Evolutionary conservation across 2,329 filamentous ascomycete species (phyloP), one percentile per base, ranked within the genome.

Genomic region (Ascocoryne sarcoides): DNA sequence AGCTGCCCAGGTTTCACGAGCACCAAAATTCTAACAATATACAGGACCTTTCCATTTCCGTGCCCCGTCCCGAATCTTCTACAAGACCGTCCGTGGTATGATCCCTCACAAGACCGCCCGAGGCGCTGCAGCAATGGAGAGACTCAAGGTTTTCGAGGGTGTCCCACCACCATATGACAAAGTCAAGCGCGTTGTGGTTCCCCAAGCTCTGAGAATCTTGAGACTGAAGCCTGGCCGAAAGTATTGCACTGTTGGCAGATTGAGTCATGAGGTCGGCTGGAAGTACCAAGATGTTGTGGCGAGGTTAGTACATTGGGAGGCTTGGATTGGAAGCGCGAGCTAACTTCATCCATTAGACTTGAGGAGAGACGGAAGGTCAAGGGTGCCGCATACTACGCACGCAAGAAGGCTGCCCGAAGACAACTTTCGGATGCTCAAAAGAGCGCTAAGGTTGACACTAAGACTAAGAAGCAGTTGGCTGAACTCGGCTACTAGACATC

Each of bases 291-390:
- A 95, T 67, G 89, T 98, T 65, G 92, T 98, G 73, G 84, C 82
- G 63, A 88, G 86, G 89, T 96, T 75, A 64, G 88, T 84, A 48
- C 23, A 12, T 30, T 37, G 33, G 39, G 10, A 35, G 21, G 14
- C 15, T 12, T 18, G 46, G 9, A 32, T 7, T n/a, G 34, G 38
- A 43, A 39, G 46, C 23, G 20, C 32, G 16, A 40, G 31, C 48
- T 57, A 47, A 57, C 47, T 38, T 18, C 7, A 19, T 42, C 44
- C 50, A 39, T 37, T 62, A 96, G 92, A 73, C 81, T 98, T 65
- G 92, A 98, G 80, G 92, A 98, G 81, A 82, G 90, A 73, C 86
- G 92, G 78, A 98, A 98, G 80, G 90, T 93, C 70, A 98, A 96
- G 87, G 84, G 88, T 65, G 80, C 84, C 60, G 92, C 92, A 68